These are phyloP conservation scores for Escovopsis sp. DNA, from an alignment of 2,329 filamentous ascomycete species.

Conservation along the genomic window DNA sequence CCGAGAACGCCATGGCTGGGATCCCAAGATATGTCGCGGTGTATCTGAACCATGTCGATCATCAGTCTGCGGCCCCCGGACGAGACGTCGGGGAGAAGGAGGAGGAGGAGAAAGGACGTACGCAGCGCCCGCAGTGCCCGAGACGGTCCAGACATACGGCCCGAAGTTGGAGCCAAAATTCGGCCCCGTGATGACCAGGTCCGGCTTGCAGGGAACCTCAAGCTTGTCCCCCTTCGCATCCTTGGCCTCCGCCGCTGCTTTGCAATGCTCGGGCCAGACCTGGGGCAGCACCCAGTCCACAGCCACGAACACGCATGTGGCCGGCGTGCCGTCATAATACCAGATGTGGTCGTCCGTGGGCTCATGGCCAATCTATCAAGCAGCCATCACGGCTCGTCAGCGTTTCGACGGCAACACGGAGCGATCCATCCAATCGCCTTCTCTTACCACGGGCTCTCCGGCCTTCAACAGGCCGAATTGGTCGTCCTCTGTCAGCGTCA, in stretches of 20 bases:
- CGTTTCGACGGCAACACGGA: not conserved
- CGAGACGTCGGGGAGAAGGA: too few species aligned
- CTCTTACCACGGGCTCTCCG: slow-evolving; percentile 14
- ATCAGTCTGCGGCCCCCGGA: not conserved
- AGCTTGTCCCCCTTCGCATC: slow-evolving; percentile 19
- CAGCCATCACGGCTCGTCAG: too few species aligned
- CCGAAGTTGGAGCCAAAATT: slow-evolving; percentile 42
- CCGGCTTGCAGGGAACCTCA: slow-evolving; percentile 22
- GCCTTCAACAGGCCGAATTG: slow-evolving; percentile 15
- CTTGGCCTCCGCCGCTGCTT: too few species aligned
- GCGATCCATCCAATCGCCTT: not conserved
- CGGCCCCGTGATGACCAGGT: slow-evolving; percentile 39
- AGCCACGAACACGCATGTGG: slow-evolving; percentile 39
- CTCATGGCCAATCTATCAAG: slow-evolving; percentile 27
- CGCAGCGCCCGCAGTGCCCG: slow-evolving; percentile 33
- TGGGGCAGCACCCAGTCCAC: slow-evolving; percentile 40
- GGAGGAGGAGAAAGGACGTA: slow-evolving; percentile 6
- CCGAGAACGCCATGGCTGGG: slow-evolving; percentile 35
- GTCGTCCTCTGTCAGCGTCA: slow-evolving; percentile 14
- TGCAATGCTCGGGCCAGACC: slow-evolving; percentile 16
- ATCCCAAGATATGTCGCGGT: slow-evolving; percentile 33
- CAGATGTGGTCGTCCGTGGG: slow-evolving; percentile 38
- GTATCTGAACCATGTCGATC: slow-evolving; percentile 24
- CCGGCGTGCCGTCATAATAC: slow-evolving; percentile 47
- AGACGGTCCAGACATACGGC: slow-evolving; percentile 36